These are phyloP conservation scores for Crucihimalaya himalaica DNA, from an alignment of 345 rosid species.

Conservation along the genomic window DNA sequence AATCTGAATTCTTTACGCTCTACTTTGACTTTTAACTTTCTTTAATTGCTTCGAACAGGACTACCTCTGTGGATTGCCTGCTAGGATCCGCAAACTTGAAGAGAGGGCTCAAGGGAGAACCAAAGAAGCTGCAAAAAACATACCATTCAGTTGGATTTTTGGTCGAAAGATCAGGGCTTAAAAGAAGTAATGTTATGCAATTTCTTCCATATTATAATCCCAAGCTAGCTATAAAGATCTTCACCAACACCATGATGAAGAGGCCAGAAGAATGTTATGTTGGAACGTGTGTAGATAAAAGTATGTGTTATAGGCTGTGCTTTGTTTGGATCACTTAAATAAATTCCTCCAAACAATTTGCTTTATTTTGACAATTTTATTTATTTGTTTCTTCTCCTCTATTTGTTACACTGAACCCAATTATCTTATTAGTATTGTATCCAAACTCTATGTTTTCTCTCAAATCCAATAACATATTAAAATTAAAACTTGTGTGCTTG, in stretches of 20 bases:
- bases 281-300: conserved; percentile 26
- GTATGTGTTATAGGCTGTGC: conserved; percentile 12
- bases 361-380: conserved; percentile 8
- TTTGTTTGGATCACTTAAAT: conserved; percentile 13
- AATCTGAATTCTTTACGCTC: background rate
- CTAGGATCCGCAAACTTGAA: conserved; percentile 50
- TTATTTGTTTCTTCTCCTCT: conserved; percentile 3
- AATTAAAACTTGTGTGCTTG: background rate
- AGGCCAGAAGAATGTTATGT: conserved; percentile 11
- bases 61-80: conserved; percentile 47
- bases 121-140: conserved; percentile 41
- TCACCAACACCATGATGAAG: conserved; percentile 10
- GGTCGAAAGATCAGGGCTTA: conserved; percentile 42
- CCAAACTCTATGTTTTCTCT: background rate
- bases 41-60: conserved; percentile 37
- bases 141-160: conserved; percentile 60
- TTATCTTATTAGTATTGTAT: background rate
- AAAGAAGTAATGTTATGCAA: conserved; percentile 10
- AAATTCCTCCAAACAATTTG: conserved; percentile 10
- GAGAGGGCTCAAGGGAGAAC: conserved; percentile 52
- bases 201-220: conserved; percentile 9
- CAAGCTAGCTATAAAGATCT: background rate
- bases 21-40: background rate
- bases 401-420: background rate
- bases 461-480: background rate